Base-by-base conservation (phyloP, 441 rosid genomes). In the Syzygium syzygioides region DNA sequence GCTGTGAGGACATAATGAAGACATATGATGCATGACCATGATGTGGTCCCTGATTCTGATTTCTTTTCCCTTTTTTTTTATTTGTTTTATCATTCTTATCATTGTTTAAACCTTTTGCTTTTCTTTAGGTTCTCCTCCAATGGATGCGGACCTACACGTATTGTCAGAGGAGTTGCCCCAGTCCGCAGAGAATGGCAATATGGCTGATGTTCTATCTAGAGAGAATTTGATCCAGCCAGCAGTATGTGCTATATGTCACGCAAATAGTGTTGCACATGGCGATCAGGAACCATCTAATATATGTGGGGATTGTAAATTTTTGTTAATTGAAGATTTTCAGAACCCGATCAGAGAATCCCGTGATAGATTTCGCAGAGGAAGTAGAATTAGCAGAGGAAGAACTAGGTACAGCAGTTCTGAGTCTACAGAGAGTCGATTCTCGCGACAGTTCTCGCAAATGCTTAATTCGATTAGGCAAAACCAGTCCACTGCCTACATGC, bases 281-380 rank as follows among this genome's bases (percentile, higher is more conserved):
- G 94, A 93, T 88, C 91, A 86, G 86, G 97, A 95, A 91, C 88
- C 90, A 80, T 86, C 92, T 54, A 92, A 90, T 92, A 90, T 96
- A 55, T 97, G 99, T 56, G 95, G 95, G 88, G 98, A 95, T 93
- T 97, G 99, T 90, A 95, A 96, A 87, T 96, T 96, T 91, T 90
- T 95, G 92, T 93, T 94, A 86, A 95, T 94, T 41, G 97, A 97
- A 94, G 96, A 94, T 93, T 91, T 89, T 87, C 95, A 92, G 90
- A 93, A 92, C 84, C 94, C 96, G 26, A 53, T 90, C 4, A 94
- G 79, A 86, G 93, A 91, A 90, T 91, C 92, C 79, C 86, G 62
- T 91, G 95, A 90, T 91, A 90, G 90, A 87, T 91, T 14, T 86
- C 76, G 0, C 90, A 92, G 94, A 88, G 90, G 92, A 87, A 94